Base-by-base conservation (phyloP, 768 basidiomycete species). In the Gloeostereum incarnatum region DNA sequence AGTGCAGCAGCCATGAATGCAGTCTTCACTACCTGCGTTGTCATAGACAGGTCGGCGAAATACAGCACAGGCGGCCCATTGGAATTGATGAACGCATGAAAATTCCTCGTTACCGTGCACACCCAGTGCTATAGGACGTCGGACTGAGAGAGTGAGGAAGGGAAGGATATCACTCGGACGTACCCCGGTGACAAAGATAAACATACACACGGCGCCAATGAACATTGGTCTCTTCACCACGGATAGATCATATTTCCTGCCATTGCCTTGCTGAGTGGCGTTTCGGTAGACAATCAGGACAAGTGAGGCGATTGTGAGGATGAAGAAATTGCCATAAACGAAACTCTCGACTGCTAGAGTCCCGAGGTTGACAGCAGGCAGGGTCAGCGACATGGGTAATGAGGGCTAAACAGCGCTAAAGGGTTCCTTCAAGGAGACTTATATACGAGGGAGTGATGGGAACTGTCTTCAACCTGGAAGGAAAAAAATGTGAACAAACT, bases 111-210 rank as follows among this genome's bases (percentile, higher is more conserved):
- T 19, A 42, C 31, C 18, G 35, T 31, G 11, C 41, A 14, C n/a
- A 11, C 35, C 44, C 43, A 48, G 23, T 48, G 46, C 46, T 48
- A 11, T 11, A 27, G 4, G 26, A 25, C 10, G n/a, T 34, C n/a
- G 14, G 25, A 17, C 9, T 10, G 10, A 29, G 14, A 29, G 26
- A 14, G 26, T 8, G 8, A 8, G 8, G 14, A 8, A 29, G 26
- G 8, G 8, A 29, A 29, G 14, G n/a, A n/a, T n/a, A n/a, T n/a
- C 14, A 8, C n/a, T 29, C 5, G n/a, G 21, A 34, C 37, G 13
- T 11, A 38, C 37, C 14, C 23, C 24, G 16, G 37, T 38, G 10
- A 38, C 37, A 30, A 20, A n/a, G 16, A 11, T 5, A 8, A 20
- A 11, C 23, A 38, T 16, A 5, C 4, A 6, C 16, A 38, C 6